Percentiles rank a stretch among this genome's conserved stretches.
phyloP scores from a whole-genome alignment of 345 rosid species.

The Physaria fendleri region DNA sequence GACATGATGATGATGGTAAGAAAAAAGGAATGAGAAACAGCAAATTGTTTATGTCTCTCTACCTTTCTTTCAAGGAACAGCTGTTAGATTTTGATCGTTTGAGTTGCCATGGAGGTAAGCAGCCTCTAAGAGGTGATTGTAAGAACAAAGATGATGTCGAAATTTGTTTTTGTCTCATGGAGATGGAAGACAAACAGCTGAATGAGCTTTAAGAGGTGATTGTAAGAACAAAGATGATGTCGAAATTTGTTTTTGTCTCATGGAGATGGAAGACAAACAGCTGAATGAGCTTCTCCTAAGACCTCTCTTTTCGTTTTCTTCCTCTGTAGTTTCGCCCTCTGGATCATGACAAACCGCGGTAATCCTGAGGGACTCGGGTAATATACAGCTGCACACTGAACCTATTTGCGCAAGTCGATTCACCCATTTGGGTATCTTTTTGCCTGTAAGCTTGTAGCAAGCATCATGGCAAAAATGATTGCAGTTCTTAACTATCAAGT shows the following conservation, averaged over 20 bases:
- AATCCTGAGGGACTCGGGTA: slow-evolving; percentile 72
- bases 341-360: slow-evolving; percentile 58
- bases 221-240: slow-evolving; percentile 61
- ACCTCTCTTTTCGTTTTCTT: slow-evolving; percentile 60
- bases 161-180: slow-evolving; percentile 73
- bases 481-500: slow-evolving; percentile 87
- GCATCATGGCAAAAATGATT: slow-evolving; percentile 86
- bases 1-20: too few species aligned
- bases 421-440: slow-evolving; percentile 82
- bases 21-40: not conserved
- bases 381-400: slow-evolving; percentile 83
- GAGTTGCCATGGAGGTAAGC: slow-evolving; percentile 79
- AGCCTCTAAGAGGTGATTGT: slow-evolving; percentile 80
- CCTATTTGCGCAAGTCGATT: slow-evolving; percentile 90
- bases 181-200: slow-evolving; percentile 71
- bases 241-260: slow-evolving; percentile 72
- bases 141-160: slow-evolving; percentile 60
- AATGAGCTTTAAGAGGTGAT: slow-evolving; percentile 61
- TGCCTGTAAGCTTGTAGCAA: slow-evolving; percentile 69
- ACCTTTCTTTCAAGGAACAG: slow-evolving; percentile 65
- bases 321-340: slow-evolving; percentile 44
- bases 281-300: slow-evolving; percentile 42
- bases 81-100: slow-evolving; percentile 48
- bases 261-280: slow-evolving; percentile 75
- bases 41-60: slow-evolving; percentile 16